Base-by-base conservation (phyloP, 1,284 basidiomycete species). In the Cryptococcus sp. region DNA sequence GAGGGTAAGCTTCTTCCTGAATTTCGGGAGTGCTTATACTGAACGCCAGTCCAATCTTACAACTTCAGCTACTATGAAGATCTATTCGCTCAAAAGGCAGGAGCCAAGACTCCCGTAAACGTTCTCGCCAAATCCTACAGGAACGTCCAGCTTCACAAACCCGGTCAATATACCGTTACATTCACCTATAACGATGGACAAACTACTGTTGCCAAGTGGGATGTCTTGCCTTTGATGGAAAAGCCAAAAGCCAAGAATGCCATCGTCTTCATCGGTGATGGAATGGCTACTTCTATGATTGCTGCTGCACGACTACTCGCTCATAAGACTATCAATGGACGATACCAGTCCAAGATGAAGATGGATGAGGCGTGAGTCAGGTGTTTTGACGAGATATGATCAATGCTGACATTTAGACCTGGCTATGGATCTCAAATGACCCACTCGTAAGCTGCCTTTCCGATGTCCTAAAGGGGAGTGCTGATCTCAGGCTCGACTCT, bases 321-420 rank as follows among this genome's bases (percentile, higher is more conserved):
- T 7, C 76, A 78, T 70, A 78, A 77, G 68, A 70, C 63, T 4
- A 64, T 78, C 68, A 77, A 77, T 60, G 76, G 76, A 24, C 69
- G 70, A 49, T 77, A 77, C 66, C 65, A 75, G 57, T 56, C 58
- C 32, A 55, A 47, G 45, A 54, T 77, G 41, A 56, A 58, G 50
- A 21, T 77, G 21, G 76, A 77, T 57, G 55, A 68, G 50, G 66
- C 69, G 32, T 53, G 43, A 53, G 54, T 51, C 40, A 2, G 9
- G 11, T 31, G 19, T 28, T 36, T 18, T 21, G 16, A 34, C 16
- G 16, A 45, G 22, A 19, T 21, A 16, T 5, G 36, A 39, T 16
- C 18, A 16, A 22, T 10, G 44, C 36, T 49, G 43, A 50, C 43
- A 19, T 7, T 5, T 14, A 51, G 50, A 1, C 59, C 59, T 9